These are phyloP conservation scores for Carex sylvatica DNA, from an alignment of 202 grass and related monocot genomes.

Conservation along the genomic window DNA sequence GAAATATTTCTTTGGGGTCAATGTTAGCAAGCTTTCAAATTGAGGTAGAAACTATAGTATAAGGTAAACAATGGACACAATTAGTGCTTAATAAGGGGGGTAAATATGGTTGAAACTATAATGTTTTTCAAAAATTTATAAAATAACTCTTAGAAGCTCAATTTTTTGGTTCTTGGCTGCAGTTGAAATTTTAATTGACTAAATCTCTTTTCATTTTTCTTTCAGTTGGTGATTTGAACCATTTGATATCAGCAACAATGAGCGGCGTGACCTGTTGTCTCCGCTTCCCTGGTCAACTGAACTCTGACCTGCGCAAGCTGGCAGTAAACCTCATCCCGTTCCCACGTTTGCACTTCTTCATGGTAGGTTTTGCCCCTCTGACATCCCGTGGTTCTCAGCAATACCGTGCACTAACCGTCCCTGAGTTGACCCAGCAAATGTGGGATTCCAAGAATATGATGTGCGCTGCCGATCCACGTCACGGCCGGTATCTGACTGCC, in stretches of 20 bases:
- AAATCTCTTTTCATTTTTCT: background rate
- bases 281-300: constrained; percentile 46
- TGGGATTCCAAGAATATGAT: constrained; percentile 93
- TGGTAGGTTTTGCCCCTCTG: constrained; percentile 71
- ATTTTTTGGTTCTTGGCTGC: background rate
- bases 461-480: constrained; percentile 67
- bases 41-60: no score
- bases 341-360: constrained; percentile 75
- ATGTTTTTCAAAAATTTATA: no score
- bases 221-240: constrained; percentile 54
- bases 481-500: constrained; percentile 47
- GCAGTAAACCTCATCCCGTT: constrained; percentile 87
- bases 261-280: constrained; percentile 48
- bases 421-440: constrained; percentile 82
- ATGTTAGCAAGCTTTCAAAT: no score
- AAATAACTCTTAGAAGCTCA: no score
- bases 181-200: background rate
- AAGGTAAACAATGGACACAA: no score
- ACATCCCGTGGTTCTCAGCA: constrained; percentile 69
- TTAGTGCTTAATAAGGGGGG: no score
- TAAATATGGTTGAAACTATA: no score
- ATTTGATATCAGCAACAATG: constrained; percentile 54
- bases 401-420: constrained; percentile 63
- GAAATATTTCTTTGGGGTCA: no score
- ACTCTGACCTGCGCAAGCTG: constrained; percentile 75